Evolutionary conservation across 352 stramenopile genomes (phyloP).

Genomic region (Phytophthora cryptogea): DNA sequence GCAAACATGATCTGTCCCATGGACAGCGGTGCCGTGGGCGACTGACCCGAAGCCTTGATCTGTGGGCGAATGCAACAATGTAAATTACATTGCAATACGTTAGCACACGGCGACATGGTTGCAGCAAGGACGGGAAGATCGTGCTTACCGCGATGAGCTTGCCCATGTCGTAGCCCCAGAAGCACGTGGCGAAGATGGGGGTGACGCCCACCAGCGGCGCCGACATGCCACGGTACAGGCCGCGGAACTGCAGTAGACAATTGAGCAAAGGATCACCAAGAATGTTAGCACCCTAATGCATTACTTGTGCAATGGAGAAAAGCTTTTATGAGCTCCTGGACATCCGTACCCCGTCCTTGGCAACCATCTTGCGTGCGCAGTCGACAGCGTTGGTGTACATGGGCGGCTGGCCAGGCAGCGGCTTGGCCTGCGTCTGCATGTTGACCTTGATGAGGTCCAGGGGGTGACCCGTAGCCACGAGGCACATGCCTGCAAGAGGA

Average conservation of each 20-base stretch:
- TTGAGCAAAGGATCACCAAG: constrained; percentile 11
- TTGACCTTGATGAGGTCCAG: constrained; percentile 97
- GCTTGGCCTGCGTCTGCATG: constrained; percentile 89
- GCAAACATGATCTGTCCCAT: constrained; percentile 91
- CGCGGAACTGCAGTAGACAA: constrained; percentile 47
- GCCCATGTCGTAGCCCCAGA: constrained; percentile 98
- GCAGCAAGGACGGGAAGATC: background rate
- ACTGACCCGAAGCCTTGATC: constrained; percentile 67
- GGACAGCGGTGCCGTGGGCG: constrained; percentile 61
- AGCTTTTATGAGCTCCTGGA: background rate
- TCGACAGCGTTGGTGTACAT: constrained; percentile 89
- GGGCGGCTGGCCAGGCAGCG: constrained; percentile 61
- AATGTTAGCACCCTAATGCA: constrained; percentile 6
- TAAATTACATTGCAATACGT: constrained; percentile 8
- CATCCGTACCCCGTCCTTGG: constrained; percentile 88
- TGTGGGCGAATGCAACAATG: constrained; percentile 26
- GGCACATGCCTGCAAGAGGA: constrained; percentile 73
- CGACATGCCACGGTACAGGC: constrained; percentile 95
- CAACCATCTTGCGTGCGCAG: constrained; percentile 92
- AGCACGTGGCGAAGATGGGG: constrained; percentile 97
- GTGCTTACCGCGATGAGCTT: constrained; percentile 87
- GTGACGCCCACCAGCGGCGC: constrained; percentile 94
- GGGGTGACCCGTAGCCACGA: constrained; percentile 93
- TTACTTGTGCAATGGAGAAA: background rate
- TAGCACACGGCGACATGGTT: constrained; percentile 1